Evolutionary conservation across 441 rosid species (phyloP).

Genomic region (Erodium texanum): DNA sequence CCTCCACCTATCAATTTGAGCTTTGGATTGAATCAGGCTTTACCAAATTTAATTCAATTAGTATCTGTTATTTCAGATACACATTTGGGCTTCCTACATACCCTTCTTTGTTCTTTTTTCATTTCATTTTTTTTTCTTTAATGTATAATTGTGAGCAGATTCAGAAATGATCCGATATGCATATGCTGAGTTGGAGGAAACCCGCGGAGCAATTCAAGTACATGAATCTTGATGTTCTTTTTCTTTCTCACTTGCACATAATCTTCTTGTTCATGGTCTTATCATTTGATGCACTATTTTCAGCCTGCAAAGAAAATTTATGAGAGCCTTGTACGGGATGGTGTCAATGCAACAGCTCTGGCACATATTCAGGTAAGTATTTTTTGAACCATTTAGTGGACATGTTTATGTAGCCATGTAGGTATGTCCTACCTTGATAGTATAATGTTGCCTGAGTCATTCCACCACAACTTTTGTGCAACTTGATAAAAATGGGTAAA

Average conservation of each 20-base stretch:
- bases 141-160: constrained; percentile 31
- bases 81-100: not conserved
- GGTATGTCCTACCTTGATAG: not conserved
- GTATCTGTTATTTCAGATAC: not conserved
- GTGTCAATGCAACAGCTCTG: constrained; percentile 51
- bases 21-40: too few species aligned
- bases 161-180: constrained; percentile 89
- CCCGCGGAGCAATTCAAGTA: constrained; percentile 80
- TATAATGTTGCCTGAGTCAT: not conserved
- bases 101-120: not conserved
- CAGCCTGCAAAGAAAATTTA: constrained; percentile 82
- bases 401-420: not conserved
- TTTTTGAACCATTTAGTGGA: constrained; percentile 3
- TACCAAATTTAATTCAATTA: not conserved
- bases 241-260: not conserved
- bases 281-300: constrained; percentile 26
- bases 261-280: constrained; percentile 11
- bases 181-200: constrained; percentile 91
- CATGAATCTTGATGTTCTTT: constrained; percentile 12
- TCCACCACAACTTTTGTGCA: not conserved
- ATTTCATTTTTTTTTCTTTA: not conserved
- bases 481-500: not conserved
- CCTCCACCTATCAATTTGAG: too few species aligned
- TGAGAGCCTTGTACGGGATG: constrained; percentile 66
- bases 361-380: constrained; percentile 79